These are phyloP conservation scores for Claviceps africana DNA, from an alignment of 2,329 filamentous ascomycete genomes.

Conservation along the genomic window DNA sequence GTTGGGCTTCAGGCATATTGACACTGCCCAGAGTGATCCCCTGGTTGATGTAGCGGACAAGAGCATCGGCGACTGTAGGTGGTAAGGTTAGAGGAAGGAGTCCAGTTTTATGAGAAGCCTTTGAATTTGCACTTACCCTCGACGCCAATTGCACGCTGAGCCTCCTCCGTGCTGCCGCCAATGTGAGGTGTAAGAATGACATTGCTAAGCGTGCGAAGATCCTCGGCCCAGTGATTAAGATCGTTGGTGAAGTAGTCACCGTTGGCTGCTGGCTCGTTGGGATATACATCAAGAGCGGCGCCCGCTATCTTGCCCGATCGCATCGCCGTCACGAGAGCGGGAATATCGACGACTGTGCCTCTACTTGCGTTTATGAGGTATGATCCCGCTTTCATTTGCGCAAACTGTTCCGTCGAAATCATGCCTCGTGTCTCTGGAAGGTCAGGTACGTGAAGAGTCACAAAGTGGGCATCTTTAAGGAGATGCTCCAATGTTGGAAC, in stretches of 20 bases:
- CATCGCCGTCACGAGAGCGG: constrained; percentile 78
- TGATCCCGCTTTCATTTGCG: constrained; percentile 79
- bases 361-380: constrained; percentile 96
- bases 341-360: constrained; percentile 87
- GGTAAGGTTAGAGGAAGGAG: background rate
- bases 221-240: constrained; percentile 73
- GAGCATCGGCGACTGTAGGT: constrained; percentile 56
- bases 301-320: constrained; percentile 77
- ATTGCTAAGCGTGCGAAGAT: constrained; percentile 75
- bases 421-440: constrained; percentile 84
- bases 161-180: constrained; percentile 93
- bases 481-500: constrained; percentile 65
- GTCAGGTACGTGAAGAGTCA: constrained; percentile 90
- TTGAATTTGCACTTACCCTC: constrained; percentile 41
- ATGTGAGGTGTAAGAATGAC: constrained; percentile 94
- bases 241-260: constrained; percentile 84
- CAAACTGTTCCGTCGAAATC: constrained; percentile 67
- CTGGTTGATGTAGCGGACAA: constrained; percentile 92
- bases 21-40: constrained; percentile 83
- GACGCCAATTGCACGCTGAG: constrained; percentile 86
- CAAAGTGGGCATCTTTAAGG: constrained; percentile 71
- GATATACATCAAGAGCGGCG: constrained; percentile 93
- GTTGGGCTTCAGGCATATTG: constrained; percentile 88
- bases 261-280: constrained; percentile 83
- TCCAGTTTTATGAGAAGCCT: background rate